Conservation (phyloP, 208 protist species). For the Naegleria lovaniensis region DNA sequence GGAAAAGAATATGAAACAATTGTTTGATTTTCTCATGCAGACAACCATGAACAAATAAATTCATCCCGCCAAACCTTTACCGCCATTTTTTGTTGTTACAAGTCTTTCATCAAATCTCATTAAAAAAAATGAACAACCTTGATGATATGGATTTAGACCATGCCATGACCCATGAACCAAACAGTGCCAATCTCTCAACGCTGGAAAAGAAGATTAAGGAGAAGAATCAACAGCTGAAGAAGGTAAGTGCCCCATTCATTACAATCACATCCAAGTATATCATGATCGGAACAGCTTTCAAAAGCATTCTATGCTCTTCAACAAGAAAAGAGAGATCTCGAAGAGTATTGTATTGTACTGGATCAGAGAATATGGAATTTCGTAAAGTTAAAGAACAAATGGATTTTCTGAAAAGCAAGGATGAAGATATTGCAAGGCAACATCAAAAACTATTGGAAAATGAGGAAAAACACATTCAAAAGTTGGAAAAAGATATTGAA, state of each 20-base stretch:
- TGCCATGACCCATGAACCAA: not conserved
- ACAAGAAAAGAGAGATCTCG: conserved; percentile 14
- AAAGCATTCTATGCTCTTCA: conserved; percentile 21
- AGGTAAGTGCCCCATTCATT: not conserved
- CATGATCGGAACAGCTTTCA: not conserved
- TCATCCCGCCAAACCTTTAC: not conserved
- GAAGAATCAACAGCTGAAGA: not conserved
- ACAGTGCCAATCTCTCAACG: not conserved
- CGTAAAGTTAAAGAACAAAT: not conserved
- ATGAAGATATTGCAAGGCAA: not conserved
- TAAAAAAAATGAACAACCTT: not conserved
- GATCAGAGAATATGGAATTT: conserved; percentile 12
- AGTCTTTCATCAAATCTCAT: no score
- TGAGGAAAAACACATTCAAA: not conserved
- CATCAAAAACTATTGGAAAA: conserved; percentile 23
- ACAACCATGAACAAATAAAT: not conserved
- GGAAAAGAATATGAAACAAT: not conserved
- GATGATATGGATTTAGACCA: not conserved
- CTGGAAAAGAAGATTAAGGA: not conserved
- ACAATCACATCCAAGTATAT: not conserved
- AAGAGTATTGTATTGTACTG: not conserved
- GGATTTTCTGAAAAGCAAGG: not conserved
- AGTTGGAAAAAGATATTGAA: not conserved
- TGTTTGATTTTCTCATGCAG: not conserved
- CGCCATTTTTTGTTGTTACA: not conserved